Conservation (phyloP, 202 grass and related monocot genomes). For the Digitaria exilis region DNA sequence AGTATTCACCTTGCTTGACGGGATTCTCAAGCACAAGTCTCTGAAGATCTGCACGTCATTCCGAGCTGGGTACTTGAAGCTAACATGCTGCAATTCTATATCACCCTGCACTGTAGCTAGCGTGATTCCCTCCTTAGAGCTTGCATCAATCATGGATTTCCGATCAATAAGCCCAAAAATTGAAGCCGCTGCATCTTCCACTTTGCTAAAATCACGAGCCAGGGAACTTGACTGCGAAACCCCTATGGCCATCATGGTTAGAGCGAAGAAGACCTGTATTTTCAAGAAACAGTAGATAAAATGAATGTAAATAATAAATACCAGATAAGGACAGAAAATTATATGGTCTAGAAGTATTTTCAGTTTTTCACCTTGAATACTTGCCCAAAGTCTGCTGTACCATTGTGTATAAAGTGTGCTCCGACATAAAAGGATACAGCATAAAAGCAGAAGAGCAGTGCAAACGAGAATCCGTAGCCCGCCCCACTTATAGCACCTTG, state of each 20-base stretch:
- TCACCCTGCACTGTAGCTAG: constrained; percentile 54
- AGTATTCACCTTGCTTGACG: constrained; percentile 55
- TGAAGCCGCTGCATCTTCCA: constrained; percentile 60
- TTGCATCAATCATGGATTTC: constrained; percentile 74
- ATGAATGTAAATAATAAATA: not conserved
- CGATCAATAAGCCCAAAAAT: constrained; percentile 76
- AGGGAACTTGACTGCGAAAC: constrained; percentile 71
- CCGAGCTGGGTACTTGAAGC: constrained; percentile 71
- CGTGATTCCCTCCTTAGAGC: constrained; percentile 47
- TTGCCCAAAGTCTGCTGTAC: constrained; percentile 52
- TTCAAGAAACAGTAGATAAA: not conserved
- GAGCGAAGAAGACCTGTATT: constrained; percentile 75
- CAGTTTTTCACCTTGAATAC: constrained; percentile 60
- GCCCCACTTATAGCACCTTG: constrained; percentile 68
- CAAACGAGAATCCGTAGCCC: constrained; percentile 64
- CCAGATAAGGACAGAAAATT: not conserved
- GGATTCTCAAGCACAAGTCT: constrained; percentile 78
- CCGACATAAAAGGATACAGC: constrained; percentile 69
- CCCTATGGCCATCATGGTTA: constrained; percentile 64
- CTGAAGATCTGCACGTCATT: constrained; percentile 76
- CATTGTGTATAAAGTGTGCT: constrained; percentile 56
- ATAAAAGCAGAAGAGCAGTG: constrained; percentile 70
- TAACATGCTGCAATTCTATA: constrained; percentile 66
- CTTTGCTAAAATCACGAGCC: constrained; percentile 63
- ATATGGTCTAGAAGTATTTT: not conserved